phyloP scores from a whole-genome alignment of 108 stramenopile species.

The Hondaea fermentalgiana region DNA sequence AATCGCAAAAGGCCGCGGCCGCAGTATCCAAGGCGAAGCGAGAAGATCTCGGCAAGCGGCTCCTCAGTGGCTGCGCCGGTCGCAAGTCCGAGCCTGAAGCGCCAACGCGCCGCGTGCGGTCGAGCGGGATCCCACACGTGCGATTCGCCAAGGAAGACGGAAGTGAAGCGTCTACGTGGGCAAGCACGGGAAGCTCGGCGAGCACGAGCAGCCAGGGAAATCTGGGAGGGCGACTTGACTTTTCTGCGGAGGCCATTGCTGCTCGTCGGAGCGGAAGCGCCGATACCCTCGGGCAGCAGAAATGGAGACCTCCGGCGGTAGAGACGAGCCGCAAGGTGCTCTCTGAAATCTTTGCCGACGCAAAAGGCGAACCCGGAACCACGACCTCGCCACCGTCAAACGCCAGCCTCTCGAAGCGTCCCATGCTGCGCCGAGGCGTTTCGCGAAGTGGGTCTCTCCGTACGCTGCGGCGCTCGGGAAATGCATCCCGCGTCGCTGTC shows the following conservation, averaged over 20 bases:
- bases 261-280: not conserved
- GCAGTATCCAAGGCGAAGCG: too few relatives aligned
- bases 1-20: too few relatives aligned
- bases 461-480: not conserved
- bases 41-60: too few relatives aligned
- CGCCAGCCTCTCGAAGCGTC: not conserved
- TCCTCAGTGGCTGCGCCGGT: too few relatives aligned
- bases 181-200: too few relatives aligned
- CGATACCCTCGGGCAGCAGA: not conserved
- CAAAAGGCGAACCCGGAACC: not conserved
- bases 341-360: not conserved
- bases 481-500: not conserved
- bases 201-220: not conserved
- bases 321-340: not conserved
- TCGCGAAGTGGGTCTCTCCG: not conserved
- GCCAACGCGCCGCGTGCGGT: too few relatives aligned
- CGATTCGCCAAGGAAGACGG: too few relatives aligned
- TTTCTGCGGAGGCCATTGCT: not conserved
- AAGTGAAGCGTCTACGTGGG: too few relatives aligned
- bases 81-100: too few relatives aligned
- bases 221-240: not conserved
- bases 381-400: not conserved
- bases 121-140: too few relatives aligned
- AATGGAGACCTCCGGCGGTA: not conserved
- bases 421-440: not conserved